Evolutionary conservation across 2,329 filamentous ascomycete species (phyloP).

Genomic region (Aspergillus quadrilineatus): DNA sequence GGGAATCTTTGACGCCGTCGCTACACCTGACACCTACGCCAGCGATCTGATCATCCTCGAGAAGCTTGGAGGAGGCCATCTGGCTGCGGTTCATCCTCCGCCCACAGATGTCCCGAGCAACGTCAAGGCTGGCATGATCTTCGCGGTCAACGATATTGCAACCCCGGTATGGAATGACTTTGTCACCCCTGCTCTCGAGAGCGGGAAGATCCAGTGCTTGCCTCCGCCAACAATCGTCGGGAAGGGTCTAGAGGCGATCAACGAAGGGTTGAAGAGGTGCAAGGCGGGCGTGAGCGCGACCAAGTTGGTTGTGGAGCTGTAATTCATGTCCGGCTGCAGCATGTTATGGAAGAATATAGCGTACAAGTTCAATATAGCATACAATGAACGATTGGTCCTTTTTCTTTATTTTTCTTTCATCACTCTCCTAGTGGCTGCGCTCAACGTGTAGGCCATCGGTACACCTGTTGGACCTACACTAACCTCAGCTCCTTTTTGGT

Average conservation of each 20-base stretch:
- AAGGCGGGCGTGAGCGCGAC: conserved; percentile 41
- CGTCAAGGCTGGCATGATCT: conserved; percentile 15
- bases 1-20: conserved; percentile 14
- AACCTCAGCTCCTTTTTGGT: too few species aligned
- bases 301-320: conserved; percentile 35
- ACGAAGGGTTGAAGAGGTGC: conserved; percentile 37
- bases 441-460: too few species aligned
- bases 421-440: too few species aligned
- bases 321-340: not conserved
- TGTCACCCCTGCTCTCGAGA: conserved; percentile 28
- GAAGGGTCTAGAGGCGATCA: conserved; percentile 38
- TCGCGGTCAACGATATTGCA: conserved; percentile 22
- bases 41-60: conserved; percentile 8
- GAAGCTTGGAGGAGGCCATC: conserved; percentile 16
- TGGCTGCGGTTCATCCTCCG: conserved; percentile 10
- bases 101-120: conserved; percentile 1
- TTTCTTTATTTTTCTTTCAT: too few species aligned
- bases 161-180: conserved; percentile 30
- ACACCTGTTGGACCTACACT: too few species aligned
- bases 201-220: conserved; percentile 28
- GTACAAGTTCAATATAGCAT: too few species aligned
- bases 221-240: conserved; percentile 41
- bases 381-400: too few species aligned
- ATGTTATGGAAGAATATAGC: too few species aligned
- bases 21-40: conserved; percentile 5